These are phyloP conservation scores for Warburgia ugandensis DNA, from an alignment of 164 flowering plant species.

Conservation along the genomic window DNA sequence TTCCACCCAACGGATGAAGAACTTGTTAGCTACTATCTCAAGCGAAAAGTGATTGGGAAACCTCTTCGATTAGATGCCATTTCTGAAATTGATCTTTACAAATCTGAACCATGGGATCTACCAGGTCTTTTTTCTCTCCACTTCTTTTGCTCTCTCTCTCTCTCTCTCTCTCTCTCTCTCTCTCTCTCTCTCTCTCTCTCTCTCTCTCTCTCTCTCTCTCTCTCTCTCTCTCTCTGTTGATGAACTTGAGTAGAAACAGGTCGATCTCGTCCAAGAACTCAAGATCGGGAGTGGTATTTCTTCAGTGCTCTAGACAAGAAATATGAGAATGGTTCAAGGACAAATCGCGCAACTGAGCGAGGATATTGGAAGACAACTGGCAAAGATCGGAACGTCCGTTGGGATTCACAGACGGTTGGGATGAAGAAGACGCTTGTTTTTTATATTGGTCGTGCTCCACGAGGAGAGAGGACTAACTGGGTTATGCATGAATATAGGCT, in stretches of 20 bases:
- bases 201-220: too few species aligned
- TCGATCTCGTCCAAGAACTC: constrained; percentile 30
- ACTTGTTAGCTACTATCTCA: constrained; percentile 21
- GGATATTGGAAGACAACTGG: constrained; percentile 95
- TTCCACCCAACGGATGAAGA: constrained; percentile 36
- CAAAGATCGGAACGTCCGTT: constrained; percentile 43
- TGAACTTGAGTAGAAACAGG: background rate
- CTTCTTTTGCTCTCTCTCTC: too few species aligned
- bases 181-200: too few species aligned
- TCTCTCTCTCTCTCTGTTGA: too few species aligned
- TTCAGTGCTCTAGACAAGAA: constrained; percentile 65
- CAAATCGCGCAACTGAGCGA: constrained; percentile 53
- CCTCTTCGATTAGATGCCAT: constrained; percentile 46
- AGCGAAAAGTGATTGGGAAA: constrained; percentile 31
- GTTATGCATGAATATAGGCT: too few species aligned
- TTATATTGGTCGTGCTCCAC: constrained; percentile 63
- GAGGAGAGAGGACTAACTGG: too few species aligned
- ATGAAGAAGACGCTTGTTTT: constrained; percentile 78
- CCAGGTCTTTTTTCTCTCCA: constrained; percentile 52
- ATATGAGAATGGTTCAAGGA: constrained; percentile 51
- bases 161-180: too few species aligned
- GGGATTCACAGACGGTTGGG: constrained; percentile 32
- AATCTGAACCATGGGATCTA: constrained; percentile 63
- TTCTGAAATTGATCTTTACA: constrained; percentile 57
- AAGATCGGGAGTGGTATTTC: constrained; percentile 82